Conservation (phyloP, 2,329 filamentous ascomycete genomes). For the Paraphoma sp. region DNA sequence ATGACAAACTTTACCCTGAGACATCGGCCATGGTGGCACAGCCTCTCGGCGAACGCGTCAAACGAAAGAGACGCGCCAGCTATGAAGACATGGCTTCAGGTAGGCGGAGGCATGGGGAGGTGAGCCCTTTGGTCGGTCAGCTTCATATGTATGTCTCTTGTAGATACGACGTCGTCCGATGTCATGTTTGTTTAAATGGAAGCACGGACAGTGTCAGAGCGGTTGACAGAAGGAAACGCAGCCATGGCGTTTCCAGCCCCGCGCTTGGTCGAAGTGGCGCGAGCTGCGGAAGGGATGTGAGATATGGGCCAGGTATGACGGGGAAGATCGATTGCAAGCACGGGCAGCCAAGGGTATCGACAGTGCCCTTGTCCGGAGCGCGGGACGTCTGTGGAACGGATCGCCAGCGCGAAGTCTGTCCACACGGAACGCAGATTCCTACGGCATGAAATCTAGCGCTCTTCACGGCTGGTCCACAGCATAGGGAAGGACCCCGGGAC, state of each 20-base stretch:
- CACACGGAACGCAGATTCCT: slow-evolving; percentile 17
- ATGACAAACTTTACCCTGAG: slow-evolving; percentile 42
- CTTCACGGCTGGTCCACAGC: slow-evolving; percentile 26
- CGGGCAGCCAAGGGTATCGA: slow-evolving; percentile 33
- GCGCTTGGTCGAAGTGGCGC: slow-evolving; percentile 37
- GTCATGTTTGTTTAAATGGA: slow-evolving; percentile 4
- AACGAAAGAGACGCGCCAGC: slow-evolving; percentile 17
- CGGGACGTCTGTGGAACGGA: slow-evolving; percentile 46
- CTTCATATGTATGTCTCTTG: neutral
- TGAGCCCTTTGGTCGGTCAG: neutral
- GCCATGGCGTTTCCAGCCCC: slow-evolving; percentile 43
- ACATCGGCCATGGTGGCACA: slow-evolving; percentile 40
- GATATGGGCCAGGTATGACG: slow-evolving; percentile 42
- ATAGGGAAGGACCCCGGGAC: slow-evolving; percentile 28
- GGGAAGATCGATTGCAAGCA: slow-evolving; percentile 44
- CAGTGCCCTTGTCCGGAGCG: slow-evolving; percentile 37
- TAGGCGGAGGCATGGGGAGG: neutral
- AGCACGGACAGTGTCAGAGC: slow-evolving; percentile 13
- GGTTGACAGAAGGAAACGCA: slow-evolving; percentile 22
- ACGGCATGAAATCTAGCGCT: slow-evolving; percentile 14
- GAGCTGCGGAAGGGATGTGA: slow-evolving; percentile 45
- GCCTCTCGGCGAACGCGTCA: slow-evolving; percentile 32
- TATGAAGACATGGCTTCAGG: neutral
- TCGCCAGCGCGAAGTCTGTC: slow-evolving; percentile 31
- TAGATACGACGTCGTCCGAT: slow-evolving; percentile 1